Evolutionary conservation across 306 rosid genomes (phyloP), one percentile per base, ranked within the genome.

Genomic region (Cicer arietinum): DNA sequence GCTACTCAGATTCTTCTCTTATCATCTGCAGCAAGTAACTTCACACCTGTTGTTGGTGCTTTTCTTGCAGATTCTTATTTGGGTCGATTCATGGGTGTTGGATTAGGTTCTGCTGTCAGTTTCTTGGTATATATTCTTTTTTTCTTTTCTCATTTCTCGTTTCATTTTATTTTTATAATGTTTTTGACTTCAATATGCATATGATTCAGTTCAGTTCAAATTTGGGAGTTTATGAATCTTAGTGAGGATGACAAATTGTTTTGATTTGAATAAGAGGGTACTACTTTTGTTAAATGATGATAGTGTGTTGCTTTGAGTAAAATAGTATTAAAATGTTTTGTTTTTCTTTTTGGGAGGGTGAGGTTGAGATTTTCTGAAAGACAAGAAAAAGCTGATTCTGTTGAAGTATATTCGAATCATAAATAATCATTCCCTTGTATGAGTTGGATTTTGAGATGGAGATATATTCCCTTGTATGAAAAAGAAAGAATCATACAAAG

Each of bases 21-120:
- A 12, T 89, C 88, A 71, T 61, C 88, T 30, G 92, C 91, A 25
- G 70, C 74, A 1, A 46, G 69, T 53, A 88, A 89, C 79, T 74
- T 91, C 82, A 76, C 79, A 44, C 97, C 97, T 52, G 17, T 89
- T 20, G 1, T 89, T 1, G 97, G 85, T 25, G 97, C 95, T 20
- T 85, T 89, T 43, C 42, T 89, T 71, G 78, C 90, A 1, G 95
- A 91, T 89, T 89, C 91, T 74, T 86, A 82, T 79, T 77, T 89
- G 35, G 95, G 97, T 70, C 88, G 93, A 2, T 91, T 91, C 74
- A 83, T 69, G 18, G 68, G 89, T 56, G 83, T 91, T 74, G 88
- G 71, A 4, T 63, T 84, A 0, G 92, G 95, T 52, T 88, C 91
- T 11, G 42, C 82, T 16, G 60, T 82, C 56, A 79, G 74, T 67